Base-by-base conservation (phyloP, 108 stramenopile species). In the Cyclotella atomus region DNA sequence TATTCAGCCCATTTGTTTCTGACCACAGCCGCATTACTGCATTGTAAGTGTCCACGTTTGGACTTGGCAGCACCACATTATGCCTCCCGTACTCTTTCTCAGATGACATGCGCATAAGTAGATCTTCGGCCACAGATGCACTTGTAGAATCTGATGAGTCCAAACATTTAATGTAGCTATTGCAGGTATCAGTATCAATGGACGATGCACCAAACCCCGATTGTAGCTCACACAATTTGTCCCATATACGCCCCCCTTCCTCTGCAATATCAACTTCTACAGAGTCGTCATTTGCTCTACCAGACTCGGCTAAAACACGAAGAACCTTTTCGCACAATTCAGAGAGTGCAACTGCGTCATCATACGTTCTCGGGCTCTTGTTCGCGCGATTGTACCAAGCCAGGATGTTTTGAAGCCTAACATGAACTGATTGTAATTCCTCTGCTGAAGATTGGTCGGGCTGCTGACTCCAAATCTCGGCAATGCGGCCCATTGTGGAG, bases 91-190 rank as follows among this genome's bases (percentile, higher is more conserved):
- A 54, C 0, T 47, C 45, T 3, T 73, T 34, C 6, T 61, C 59
- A 23, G 56, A 49, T 28, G 59, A 23, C 91, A 93, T 93, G n/a
- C 72, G 36, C 28, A 77, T 44, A 5, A 86, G 72, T 56, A 93
- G 63, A 19, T 27, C 75, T 47, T 81, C 74, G 1, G 89, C 89
- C 41, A 24, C 59, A n/a, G 24, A 30, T 4, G 85, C 83, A 34
- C 81, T 60, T 5, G 57, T 38, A 32, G 84, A 66, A 56, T 66
- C 54, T 16, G 25, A 34, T 14, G 76, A 82, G 52, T 79, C 75
- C 9, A 90, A 59, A 62, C 91, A 93, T 21, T 75, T 45, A n/a
- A 93, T 71, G 50, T 86, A 90, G n/a, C 63, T 85, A 20, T 81
- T 85, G 64, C 84, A 85, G 25, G 84, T 74, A 49, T 84, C 81